Percentiles rank a stretch among this genome's conserved stretches.
phyloP scores from a whole-genome alignment of 78 protist genomes.

The Chrysochromulina tobinii region DNA sequence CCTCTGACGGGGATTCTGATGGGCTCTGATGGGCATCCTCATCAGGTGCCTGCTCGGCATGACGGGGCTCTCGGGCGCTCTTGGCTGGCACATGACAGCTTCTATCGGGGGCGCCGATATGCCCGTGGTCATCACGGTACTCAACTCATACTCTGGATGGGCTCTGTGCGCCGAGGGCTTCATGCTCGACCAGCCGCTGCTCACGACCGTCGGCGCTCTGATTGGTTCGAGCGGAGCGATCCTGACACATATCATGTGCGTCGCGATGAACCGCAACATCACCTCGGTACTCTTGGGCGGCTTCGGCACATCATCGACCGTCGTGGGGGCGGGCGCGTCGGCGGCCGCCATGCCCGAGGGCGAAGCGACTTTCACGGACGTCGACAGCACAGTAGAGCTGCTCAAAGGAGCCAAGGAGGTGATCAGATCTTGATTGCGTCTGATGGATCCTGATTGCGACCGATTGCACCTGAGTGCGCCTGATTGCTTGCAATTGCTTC shows the following conservation, averaged over 20 bases:
- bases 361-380: background rate
- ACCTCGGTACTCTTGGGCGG: constrained; percentile 92
- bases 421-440: no score
- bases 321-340: background rate
- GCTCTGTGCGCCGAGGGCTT: constrained; percentile 57
- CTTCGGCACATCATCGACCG: constrained; percentile 55
- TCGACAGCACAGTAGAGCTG: background rate
- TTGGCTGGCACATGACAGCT: constrained; percentile 79
- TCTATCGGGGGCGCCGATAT: constrained; percentile 97
- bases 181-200: constrained; percentile 31
- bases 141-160: constrained; percentile 89
- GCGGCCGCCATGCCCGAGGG: background rate
- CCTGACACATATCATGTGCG: constrained; percentile 93
- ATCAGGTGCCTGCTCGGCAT: background rate
- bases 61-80: constrained; percentile 29
- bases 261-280: constrained; percentile 94
- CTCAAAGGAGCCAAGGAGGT: constrained; percentile 1
- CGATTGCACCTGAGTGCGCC: no score
- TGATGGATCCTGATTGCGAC: no score
- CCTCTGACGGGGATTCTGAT: no score
- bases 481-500: no score
- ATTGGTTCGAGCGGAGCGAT: constrained; percentile 97
- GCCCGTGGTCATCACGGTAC: constrained; percentile 96
- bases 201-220: constrained; percentile 91
- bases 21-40: no score